Evolutionary conservation across 176 grass and related monocot species (phyloP).

Genomic region (Chrysopogon serrulatus): DNA sequence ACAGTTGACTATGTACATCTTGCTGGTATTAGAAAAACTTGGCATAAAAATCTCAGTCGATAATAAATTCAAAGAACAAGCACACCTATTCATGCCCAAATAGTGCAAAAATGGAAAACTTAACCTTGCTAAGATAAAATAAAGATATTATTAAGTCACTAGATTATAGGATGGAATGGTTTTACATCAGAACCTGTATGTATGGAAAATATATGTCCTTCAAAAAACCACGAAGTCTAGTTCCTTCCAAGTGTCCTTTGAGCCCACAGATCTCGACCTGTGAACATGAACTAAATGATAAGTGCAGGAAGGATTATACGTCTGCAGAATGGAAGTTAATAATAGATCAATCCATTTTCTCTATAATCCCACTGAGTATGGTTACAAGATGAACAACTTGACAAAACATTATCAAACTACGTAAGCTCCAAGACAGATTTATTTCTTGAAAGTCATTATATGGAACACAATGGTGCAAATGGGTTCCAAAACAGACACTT

Average conservation of each 20-base stretch:
- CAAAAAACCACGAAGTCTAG: constrained; percentile 44
- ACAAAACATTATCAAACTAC: not conserved
- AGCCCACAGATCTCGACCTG: constrained; percentile 45
- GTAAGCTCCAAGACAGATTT: not conserved
- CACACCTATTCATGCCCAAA: not conserved
- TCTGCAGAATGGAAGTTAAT: not conserved
- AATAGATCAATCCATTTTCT: not conserved
- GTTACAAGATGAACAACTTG: not conserved
- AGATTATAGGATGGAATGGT: not conserved
- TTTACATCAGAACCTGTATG: constrained; percentile 45
- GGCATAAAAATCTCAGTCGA: not conserved
- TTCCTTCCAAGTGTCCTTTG: constrained; percentile 15
- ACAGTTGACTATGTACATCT: not conserved
- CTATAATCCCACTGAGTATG: not conserved
- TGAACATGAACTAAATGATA: constrained; percentile 15
- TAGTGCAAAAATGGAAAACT: not conserved
- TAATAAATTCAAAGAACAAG: not conserved
- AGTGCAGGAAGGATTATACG: not conserved
- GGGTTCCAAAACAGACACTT: not conserved
- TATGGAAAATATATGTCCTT: constrained; percentile 72
- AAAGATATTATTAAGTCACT: not conserved
- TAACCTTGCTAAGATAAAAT: not conserved
- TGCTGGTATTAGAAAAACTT: not conserved
- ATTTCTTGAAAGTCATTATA: not conserved
- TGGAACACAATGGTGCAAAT: not conserved